Evolutionary conservation across 148 eudicot species (phyloP), one percentile per base, ranked within the genome.

Genomic region (Suaeda aralocaspica): DNA sequence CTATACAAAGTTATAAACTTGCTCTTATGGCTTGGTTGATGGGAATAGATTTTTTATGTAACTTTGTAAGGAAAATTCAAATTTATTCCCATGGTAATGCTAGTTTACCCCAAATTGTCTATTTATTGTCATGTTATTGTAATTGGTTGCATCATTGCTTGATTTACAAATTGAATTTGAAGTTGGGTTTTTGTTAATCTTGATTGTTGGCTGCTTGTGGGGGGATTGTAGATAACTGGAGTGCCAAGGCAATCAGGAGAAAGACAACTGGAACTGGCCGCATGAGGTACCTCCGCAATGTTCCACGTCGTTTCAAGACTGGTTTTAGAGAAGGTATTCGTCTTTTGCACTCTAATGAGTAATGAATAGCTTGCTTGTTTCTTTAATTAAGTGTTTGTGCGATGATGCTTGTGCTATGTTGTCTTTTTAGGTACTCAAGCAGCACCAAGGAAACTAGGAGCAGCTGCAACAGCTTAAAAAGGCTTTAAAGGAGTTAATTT

Each of bases 221-320:
- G 59, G 63, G 64, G 42, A 2, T 12, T 71, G 19, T 52, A 92
- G 97, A 92, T 78, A 92, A 92, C 88, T 92, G 97, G 97, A 88
- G 97, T 79, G 84, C 74, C 71, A 92, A 92, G 86, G 97, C 97
- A 2, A 92, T 92, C 57, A 73, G 97, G 39, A 82, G 96, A 78
- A 92, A 92, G 96, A 92, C 97, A n/a, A 92, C 97, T 12, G 97
- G 97, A 70, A 92, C 97, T 50, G 96, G 97, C 16, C 85, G 97
- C 34, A 89, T 92, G 97, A 88, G 92, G 88, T 89, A 87, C 73
- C 91, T 92, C 61, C 96, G 97, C 67, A 66, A 92, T 51, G 92
- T 92, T 9, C 96, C 97, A 30, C 87, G 96, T 66, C 77, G 97
- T 34, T 92, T 92, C 88, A 92, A 92, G 89, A 87, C 88, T 48